Evolutionary conservation across 2,329 filamentous ascomycete genomes (phyloP), one percentile per base, ranked within the genome.

Genomic region (Paraphoma sp.): DNA sequence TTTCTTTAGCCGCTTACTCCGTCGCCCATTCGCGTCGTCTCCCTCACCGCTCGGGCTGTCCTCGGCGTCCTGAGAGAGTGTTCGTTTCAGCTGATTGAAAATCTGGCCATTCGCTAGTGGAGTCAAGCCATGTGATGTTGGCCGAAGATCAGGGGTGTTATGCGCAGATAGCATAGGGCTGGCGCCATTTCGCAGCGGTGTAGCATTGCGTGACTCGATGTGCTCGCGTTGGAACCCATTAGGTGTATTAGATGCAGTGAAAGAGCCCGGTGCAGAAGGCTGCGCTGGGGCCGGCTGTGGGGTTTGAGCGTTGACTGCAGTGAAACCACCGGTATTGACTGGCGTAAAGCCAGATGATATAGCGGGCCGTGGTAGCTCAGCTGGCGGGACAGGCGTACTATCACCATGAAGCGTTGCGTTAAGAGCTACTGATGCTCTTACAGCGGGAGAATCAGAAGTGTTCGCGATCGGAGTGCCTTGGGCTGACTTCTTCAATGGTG

Each of bases 1-100:
- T 83, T 96, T 97, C 77, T 95, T 96, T 11, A 97, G 83, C 43
- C 95, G 88, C 80, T 99, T 99, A 77, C 93, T 97, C 55, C 94
- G 88, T 60, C 95, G 87, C 62, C 79, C 80, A 52, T 77, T 77
- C 42, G 74, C 73, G 54, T 81, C 78, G 49, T 81, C 80, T 3
- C 72, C 69, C 41, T 82, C 80, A 38, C 90, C 92, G 59, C 81
- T 84, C 45, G 86, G 86, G 64, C 81, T 82, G 48, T 92, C 89
- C 14, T 82, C 79, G 6, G 71, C 66, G 11, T 81, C 79, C 52
- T 77, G 77, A 29, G 77, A 79, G 10, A 92, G 81, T 55, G 92
- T 90, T 54, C 94, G 87, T 80, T 97, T 97, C 51, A 95, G 78
- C 2, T 86, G 81, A 54, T 86, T 86, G 16, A 79, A 76, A 1